phyloP scores from a whole-genome alignment of 2,329 filamentous ascomycete genomes.

The Colletotrichum tabaci region DNA sequence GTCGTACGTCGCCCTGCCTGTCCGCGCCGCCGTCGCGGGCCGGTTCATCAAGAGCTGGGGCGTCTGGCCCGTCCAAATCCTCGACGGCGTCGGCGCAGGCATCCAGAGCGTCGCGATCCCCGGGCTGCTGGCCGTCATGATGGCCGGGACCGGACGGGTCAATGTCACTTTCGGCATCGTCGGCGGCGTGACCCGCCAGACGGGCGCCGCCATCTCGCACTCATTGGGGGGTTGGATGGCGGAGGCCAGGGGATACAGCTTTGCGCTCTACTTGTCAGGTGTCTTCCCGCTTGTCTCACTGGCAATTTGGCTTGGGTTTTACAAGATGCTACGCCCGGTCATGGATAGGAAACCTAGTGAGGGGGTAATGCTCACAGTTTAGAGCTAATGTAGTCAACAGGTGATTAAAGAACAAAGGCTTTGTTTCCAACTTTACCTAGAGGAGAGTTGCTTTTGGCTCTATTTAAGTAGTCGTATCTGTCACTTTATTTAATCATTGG shows the following conservation, averaged over 20 bases:
- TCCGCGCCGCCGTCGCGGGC: constrained; percentile 32
- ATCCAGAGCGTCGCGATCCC: constrained; percentile 37
- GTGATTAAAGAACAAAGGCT: neutral
- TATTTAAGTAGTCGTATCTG: too few relatives aligned
- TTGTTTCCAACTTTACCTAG: neutral
- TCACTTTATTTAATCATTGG: too few relatives aligned
- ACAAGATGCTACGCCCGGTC: constrained; percentile 19
- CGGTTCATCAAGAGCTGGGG: constrained; percentile 27
- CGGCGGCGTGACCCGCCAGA: constrained; percentile 34
- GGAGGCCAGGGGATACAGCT: constrained; percentile 29
- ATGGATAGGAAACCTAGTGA: constrained; percentile 22
- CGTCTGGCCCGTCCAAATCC: constrained; percentile 32
- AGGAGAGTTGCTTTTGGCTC: too few relatives aligned
- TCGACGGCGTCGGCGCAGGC: constrained; percentile 34
- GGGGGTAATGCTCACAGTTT: neutral
- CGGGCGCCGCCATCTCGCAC: constrained; percentile 32
- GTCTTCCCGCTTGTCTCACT: constrained; percentile 34
- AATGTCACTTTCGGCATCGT: constrained; percentile 31
- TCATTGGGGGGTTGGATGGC: constrained; percentile 32
- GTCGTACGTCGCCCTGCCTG: constrained; percentile 21
- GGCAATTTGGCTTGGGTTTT: constrained; percentile 23
- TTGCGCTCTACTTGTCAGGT: constrained; percentile 26
- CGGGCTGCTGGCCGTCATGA: constrained; percentile 28
- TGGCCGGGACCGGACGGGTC: constrained; percentile 28
- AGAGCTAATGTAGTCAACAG: neutral